Base-by-base conservation (phyloP, 1,284 basidiomycete species). In the Ceratobasidium sp. region DNA sequence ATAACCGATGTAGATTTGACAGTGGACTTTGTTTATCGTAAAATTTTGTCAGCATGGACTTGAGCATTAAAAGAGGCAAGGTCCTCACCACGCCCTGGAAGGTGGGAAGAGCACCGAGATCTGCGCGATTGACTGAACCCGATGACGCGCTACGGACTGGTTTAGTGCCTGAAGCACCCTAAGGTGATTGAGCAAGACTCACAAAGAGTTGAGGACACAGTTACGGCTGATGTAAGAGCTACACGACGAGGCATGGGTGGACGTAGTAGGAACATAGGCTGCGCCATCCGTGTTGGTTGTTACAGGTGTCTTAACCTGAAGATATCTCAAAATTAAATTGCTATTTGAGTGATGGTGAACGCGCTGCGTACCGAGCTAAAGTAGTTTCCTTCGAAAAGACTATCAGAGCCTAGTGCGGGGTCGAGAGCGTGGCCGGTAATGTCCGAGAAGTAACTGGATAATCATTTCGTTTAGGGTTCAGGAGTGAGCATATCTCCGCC, bases 391-490 rank as follows among this genome's bases (percentile, higher is more conserved):
- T 77, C 75, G 54, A 42, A 33, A n/a, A 77, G 23, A 26, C 54
- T 64, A 20, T 50, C n/a, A 1, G 64, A 26, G 13, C 75, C 65
- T 33, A 46, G 17, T 23, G 26, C 52, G 28, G 75, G 23, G 28
- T 77, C 75, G 28, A 77, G 64, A 56, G 75, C 64, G 38, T 77
- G 64, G n/a, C 75, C 75, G 13, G 66, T 56, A 20, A 77, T 50
- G 52, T 40, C 44, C 33, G 40, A 28, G 38, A 23, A 77, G 75
- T 77, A 77, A 52, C 69, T 73, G 26, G 12, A 23, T 6, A 23
- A 28, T 46, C 9, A 4, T 13, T 46, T 48, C 26, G 33, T 20
- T 73, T 46, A 61, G 57, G 13, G 13, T n/a, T 12, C 3, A 33
- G 33, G 33, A 33, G 42, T 26, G 38, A 13, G n/a, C 33, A 40